Evolutionary conservation across 305 asterid genomes (phyloP), one percentile per base, ranked within the genome.

Genomic region (Nicotiana rustica): DNA sequence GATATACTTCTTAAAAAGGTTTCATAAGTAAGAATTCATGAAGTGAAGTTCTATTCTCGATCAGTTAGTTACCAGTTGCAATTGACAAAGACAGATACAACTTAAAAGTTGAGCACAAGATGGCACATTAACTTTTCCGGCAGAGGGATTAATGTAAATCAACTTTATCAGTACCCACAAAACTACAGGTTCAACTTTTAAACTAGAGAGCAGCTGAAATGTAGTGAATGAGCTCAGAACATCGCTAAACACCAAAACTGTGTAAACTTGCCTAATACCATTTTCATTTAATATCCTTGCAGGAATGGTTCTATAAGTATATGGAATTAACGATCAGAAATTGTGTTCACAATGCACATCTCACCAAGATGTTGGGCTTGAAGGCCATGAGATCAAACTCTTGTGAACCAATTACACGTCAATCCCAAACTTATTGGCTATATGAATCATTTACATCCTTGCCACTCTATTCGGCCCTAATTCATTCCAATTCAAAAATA

Each of bases 381-480:
- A 17, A 59, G 18, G 29, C 12, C 18, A 59, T 56, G 61, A n/a
- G 47, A 41, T 41, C 47, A 41, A 41, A 41, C 47, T 41, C 47
- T 41, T 41, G 47, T 7, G 47, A 41, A 41, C 47, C 47, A 41
- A 59, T 7, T n/a, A 56, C 65, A 59, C 65, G 7, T 59, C 65
- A 59, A 59, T n/a, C 35, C 36, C 35, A 21, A 62, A 62, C 35
- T 21, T 62, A 21, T 62, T 21, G 36, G 15, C 36, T 62, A 62
- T 21, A 62, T 62, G 68, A 62, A 62, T 62, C 68, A 62, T 62
- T 31, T 62, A 62, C 68, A 21, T 62, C 36, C 36, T 62, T n/a
- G 18, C 12, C 7, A 8, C 25, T 59, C 25, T 59, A 59, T 59
- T n/a, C 65, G 29, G 12, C 29, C 65, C 29, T 6, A 59, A 6